phyloP scores from a whole-genome alignment of 2,329 filamentous ascomycete genomes.

The Samsoniella hepiali region DNA sequence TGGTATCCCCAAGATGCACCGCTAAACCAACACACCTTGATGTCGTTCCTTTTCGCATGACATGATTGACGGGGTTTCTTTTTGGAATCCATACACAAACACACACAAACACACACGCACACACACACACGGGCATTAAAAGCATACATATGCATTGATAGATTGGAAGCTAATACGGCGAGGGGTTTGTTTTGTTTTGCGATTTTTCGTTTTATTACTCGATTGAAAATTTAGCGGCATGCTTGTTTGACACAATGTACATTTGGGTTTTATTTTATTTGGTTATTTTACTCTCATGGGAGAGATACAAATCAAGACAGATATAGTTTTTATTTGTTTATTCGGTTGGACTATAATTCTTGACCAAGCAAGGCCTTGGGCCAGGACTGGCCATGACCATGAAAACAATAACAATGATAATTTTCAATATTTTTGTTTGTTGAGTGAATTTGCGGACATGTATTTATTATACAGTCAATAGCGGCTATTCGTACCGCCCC shows the following conservation, averaged over 20 bases:
- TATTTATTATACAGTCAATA: background rate
- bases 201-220: background rate
- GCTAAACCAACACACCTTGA: background rate
- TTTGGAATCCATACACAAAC: background rate
- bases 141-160: constrained; percentile 12
- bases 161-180: constrained; percentile 11
- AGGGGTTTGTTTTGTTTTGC: background rate
- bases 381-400: constrained; percentile 4
- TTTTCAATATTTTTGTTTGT: background rate
- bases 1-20: constrained; percentile 10
- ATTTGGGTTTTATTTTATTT: constrained; percentile 6
- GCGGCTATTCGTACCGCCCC: no score
- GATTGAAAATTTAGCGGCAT: constrained; percentile 12
- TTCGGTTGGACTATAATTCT: background rate
- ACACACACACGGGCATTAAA: constrained; percentile 2
- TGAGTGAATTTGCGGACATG: background rate
- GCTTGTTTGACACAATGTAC: constrained; percentile 14
- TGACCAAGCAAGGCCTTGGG: background rate
- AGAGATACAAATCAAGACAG: constrained; percentile 8
- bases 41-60: constrained; percentile 2
- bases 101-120: background rate
- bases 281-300: background rate
- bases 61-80: background rate
- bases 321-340: constrained; percentile 2
- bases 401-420: background rate